phyloP scores from a whole-genome alignment of 306 rosid genomes.

The Purshia tridentata region DNA sequence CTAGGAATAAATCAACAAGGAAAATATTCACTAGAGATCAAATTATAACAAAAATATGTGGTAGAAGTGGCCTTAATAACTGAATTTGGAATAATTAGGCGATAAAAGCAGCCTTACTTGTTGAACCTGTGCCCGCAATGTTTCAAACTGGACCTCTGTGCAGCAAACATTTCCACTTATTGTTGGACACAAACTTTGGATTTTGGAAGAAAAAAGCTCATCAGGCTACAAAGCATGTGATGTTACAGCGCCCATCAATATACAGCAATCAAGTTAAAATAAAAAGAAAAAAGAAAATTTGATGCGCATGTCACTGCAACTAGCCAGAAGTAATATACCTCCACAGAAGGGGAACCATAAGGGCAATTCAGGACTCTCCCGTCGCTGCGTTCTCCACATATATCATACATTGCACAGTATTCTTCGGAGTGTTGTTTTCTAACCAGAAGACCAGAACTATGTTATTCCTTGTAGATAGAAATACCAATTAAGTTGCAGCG shows the following conservation, averaged over 20 bases:
- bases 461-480: neutral
- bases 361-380: slow-evolving; percentile 93
- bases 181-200: slow-evolving; percentile 90
- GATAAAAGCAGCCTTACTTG: slow-evolving; percentile 51
- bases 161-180: slow-evolving; percentile 85
- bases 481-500: neutral
- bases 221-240: slow-evolving; percentile 59
- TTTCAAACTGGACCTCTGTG: slow-evolving; percentile 76
- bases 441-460: slow-evolving; percentile 18
- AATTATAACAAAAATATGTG: neutral
- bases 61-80: neutral
- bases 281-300: neutral
- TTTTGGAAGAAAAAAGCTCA: slow-evolving; percentile 77
- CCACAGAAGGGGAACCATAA: slow-evolving; percentile 69
- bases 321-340: slow-evolving; percentile 41
- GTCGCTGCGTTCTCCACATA: slow-evolving; percentile 83
- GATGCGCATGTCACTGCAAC: neutral
- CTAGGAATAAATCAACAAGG: neutral
- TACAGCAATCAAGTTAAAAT: neutral
- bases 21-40: neutral
- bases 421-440: slow-evolving; percentile 65
- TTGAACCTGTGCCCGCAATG: slow-evolving; percentile 80
- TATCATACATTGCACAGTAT: slow-evolving; percentile 95
- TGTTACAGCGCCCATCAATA: slow-evolving; percentile 9
- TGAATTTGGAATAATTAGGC: neutral